phyloP scores from a whole-genome alignment of 805 yeast genomes.

The Candida wancherniae region DNA sequence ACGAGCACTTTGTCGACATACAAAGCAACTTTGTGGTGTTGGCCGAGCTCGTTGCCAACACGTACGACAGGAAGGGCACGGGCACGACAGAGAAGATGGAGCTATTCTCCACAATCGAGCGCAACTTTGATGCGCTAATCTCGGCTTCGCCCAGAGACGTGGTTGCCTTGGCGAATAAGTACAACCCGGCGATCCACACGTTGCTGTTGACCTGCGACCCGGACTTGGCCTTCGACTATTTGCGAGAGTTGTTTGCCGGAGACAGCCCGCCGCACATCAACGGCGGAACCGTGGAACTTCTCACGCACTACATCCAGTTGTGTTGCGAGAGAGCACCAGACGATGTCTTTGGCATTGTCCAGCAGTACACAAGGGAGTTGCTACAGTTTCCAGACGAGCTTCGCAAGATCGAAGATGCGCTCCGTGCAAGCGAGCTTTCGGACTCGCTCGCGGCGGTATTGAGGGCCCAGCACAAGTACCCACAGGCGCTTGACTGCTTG shows the following conservation, averaged over 20 bases:
- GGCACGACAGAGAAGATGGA: conserved; percentile 21
- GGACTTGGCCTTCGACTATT: conserved; percentile 24
- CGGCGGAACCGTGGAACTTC: conserved; percentile 3
- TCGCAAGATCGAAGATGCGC: conserved; percentile 5
- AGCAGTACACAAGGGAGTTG: conserved; percentile 8
- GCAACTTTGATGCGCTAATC: conserved; percentile 22
- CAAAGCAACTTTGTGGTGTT: conserved; percentile 12
- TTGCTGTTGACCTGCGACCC: conserved; percentile 29
- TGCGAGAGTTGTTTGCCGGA: conserved; percentile 23
- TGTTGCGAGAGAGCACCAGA: conserved; percentile 18
- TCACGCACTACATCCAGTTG: conserved; percentile 22
- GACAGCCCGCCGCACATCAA: conserved; percentile 1
- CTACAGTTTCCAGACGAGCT: conserved; percentile 1
- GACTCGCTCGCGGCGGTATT: conserved; percentile 31
- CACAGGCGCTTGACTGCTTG: conserved; percentile 29
- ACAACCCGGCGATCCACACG: conserved; percentile 37
- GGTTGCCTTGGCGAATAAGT: conserved; percentile 30
- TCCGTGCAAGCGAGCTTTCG: conserved; percentile 22
- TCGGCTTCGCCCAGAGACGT: conserved; percentile 30
- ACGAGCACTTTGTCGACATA: conserved; percentile 7
- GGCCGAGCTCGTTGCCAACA: conserved; percentile 25
- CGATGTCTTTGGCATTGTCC: conserved; percentile 15
- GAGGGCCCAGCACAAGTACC: conserved; percentile 17
- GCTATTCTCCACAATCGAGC: conserved; percentile 20
- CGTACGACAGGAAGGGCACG: conserved; percentile 13